Evolutionary conservation across 2,329 filamentous ascomycete genomes (phyloP).

Genomic region (Penicillium sp.): DNA sequence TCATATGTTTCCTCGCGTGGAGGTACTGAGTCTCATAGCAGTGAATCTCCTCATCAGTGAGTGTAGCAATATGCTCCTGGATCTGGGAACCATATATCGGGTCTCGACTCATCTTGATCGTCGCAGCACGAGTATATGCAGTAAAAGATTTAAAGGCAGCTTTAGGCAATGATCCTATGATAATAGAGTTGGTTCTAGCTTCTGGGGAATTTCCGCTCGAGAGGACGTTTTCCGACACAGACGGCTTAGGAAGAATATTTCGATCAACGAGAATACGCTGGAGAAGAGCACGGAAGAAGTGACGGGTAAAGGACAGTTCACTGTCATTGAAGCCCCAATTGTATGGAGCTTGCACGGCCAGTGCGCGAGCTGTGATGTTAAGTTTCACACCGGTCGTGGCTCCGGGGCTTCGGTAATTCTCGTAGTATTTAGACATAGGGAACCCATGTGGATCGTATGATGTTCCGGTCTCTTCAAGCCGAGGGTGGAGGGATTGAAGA

Average conservation of each 20-base stretch:
- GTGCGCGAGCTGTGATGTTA: slow-evolving; percentile 96
- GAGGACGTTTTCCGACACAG: slow-evolving; percentile 29
- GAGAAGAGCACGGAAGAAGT: slow-evolving; percentile 87
- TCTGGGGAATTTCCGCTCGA: slow-evolving; percentile 19
- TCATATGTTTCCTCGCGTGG: slow-evolving; percentile 74
- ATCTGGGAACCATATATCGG: slow-evolving; percentile 62
- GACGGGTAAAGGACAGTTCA: slow-evolving; percentile 83
- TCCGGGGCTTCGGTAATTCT: slow-evolving; percentile 54
- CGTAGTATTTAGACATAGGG: slow-evolving; percentile 79
- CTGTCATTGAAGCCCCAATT: slow-evolving; percentile 87
- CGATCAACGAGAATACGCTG: slow-evolving; percentile 90
- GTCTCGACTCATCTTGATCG: slow-evolving; percentile 69
- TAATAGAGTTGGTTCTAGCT: slow-evolving; percentile 64
- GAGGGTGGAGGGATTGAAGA: slow-evolving; percentile 70
- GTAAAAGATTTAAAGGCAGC: slow-evolving; percentile 72
- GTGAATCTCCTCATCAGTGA: slow-evolving; percentile 74
- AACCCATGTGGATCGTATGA: slow-evolving; percentile 85
- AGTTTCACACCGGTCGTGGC: slow-evolving; percentile 66
- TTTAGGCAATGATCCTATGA: slow-evolving; percentile 83
- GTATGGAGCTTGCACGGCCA: slow-evolving; percentile 91
- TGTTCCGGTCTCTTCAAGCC: slow-evolving; percentile 67
- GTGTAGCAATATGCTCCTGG: slow-evolving; percentile 60
- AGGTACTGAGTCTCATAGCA: slow-evolving; percentile 66
- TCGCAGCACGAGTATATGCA: slow-evolving; percentile 76
- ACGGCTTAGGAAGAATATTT: slow-evolving; percentile 66